phyloP scores from a whole-genome alignment of 768 basidiomycete genomes.

The Boletus speciosus region DNA sequence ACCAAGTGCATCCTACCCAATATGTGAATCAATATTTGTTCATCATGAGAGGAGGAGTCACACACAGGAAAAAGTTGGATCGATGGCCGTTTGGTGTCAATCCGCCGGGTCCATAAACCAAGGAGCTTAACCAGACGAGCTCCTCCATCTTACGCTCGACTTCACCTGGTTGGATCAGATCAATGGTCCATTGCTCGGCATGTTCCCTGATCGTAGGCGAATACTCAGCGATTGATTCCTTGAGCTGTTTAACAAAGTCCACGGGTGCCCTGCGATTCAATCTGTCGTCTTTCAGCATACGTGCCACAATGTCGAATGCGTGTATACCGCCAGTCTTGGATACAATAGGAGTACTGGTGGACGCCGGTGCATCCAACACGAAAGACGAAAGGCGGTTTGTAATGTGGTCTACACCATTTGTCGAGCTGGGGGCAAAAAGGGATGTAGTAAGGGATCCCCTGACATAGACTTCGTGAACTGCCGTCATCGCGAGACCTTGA shows the following conservation, averaged over 20 bases:
- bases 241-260: conserved; percentile 23
- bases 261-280: conserved; percentile 16
- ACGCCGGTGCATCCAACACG: neutral
- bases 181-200: conserved; percentile 42
- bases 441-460: conserved; percentile 29
- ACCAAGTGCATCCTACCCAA: conserved; percentile 27
- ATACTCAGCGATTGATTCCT: neutral
- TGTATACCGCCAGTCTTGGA: conserved; percentile 15
- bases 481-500: conserved; percentile 24
- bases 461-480: conserved; percentile 33
- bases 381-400: conserved; percentile 4
- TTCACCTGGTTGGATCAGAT: conserved; percentile 34
- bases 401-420: neutral
- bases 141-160: conserved; percentile 61
- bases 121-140: conserved; percentile 49
- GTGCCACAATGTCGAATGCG: conserved; percentile 50
- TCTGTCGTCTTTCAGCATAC: conserved; percentile 46
- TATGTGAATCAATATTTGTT: neutral
- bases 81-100: conserved; percentile 47
- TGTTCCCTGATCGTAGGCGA: conserved; percentile 6
- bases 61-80: conserved; percentile 50
- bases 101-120: conserved; percentile 58
- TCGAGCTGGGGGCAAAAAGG: conserved; percentile 3
- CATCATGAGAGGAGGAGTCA: neutral
- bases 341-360: neutral